Evolutionary conservation across 2,329 filamentous ascomycete genomes (phyloP).

Genomic region (Pyricularia grisea): DNA sequence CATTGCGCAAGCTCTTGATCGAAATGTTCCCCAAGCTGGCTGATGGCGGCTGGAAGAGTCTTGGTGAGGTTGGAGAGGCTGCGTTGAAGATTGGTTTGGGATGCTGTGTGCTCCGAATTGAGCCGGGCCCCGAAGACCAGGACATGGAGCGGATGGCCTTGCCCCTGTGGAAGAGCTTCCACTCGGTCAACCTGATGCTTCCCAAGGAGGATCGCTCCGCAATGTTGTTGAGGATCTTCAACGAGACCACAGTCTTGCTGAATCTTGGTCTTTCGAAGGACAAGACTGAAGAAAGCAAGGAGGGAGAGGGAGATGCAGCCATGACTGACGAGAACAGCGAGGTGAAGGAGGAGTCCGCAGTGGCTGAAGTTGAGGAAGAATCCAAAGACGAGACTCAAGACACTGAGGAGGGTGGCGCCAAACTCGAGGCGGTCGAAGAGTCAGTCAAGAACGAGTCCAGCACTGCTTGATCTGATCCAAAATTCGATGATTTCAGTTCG

Average conservation of each 20-base stretch:
- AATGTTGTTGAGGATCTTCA: constrained; percentile 84
- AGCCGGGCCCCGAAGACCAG: constrained; percentile 56
- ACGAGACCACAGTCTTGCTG: constrained; percentile 76
- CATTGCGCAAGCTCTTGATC: constrained; percentile 70
- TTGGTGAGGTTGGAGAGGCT: constrained; percentile 81
- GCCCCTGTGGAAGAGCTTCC: constrained; percentile 87
- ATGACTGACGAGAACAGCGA: constrained; percentile 18
- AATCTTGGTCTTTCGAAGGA: constrained; percentile 53
- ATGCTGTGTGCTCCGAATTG: constrained; percentile 81
- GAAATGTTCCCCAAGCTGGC: constrained; percentile 95
- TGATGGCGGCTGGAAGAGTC: constrained; percentile 60
- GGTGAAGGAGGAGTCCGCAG: constrained; percentile 22
- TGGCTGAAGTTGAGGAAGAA: constrained; percentile 8
- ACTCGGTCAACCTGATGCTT: constrained; percentile 92
- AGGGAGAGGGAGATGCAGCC: constrained; percentile 18
- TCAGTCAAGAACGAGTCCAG: constrained; percentile 5
- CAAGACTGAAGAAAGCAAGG: constrained; percentile 28
- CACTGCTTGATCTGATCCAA: neutral
- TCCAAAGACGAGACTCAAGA: neutral
- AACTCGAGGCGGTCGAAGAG: constrained; percentile 8
- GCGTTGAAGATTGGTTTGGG: constrained; percentile 77
- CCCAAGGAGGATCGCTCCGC: constrained; percentile 93
- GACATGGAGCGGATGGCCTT: constrained; percentile 72
- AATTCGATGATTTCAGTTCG: neutral
- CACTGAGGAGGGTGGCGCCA: constrained; percentile 2